Percentiles rank a stretch among this genome's conserved stretches.
Evolutionary conservation across 2,329 filamentous ascomycete genomes (phyloP).

Genomic region (Fusarium pseudonygamai): DNA sequence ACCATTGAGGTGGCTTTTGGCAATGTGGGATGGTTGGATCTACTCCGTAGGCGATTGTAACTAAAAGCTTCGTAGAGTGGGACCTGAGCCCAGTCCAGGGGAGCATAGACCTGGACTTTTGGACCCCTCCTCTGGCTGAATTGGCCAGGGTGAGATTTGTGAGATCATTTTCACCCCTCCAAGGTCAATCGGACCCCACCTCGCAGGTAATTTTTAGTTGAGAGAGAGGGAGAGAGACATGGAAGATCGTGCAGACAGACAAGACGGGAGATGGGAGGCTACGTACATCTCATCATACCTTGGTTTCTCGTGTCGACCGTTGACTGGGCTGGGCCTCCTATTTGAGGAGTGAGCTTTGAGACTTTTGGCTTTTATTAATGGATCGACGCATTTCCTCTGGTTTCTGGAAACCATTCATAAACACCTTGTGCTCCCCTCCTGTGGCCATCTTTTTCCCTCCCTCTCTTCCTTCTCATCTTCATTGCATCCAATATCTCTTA

Average conservation of each 20-base stretch:
- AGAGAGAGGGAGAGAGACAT: constrained; percentile 15
- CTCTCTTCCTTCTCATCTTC: constrained; percentile 21
- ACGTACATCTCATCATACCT: constrained; percentile 21
- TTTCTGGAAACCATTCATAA: constrained; percentile 35
- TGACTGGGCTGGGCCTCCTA: constrained; percentile 20
- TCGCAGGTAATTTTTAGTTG: constrained; percentile 26
- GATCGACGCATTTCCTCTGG: constrained; percentile 26
- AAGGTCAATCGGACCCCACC: constrained; percentile 37
- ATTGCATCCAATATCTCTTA: background rate
- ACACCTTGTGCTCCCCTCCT: constrained; percentile 29
- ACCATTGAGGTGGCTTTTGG: constrained; percentile 17
- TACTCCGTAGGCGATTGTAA: constrained; percentile 6
- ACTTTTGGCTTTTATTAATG: constrained; percentile 17
- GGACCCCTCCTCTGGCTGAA: constrained; percentile 18
- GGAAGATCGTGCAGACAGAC: constrained; percentile 21
- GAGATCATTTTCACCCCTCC: constrained; percentile 33
- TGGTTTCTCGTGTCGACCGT: constrained; percentile 37
- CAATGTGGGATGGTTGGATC: constrained; percentile 31
- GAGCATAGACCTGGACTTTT: background rate
- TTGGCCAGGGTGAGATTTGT: constrained; percentile 23
- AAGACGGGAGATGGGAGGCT: constrained; percentile 12
- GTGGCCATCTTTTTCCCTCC: background rate
- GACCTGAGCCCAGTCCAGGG: constrained; percentile 4
- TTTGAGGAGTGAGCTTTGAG: background rate
- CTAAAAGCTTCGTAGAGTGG: constrained; percentile 8